Conservation (phyloP, 2,329 filamentous ascomycete genomes). For the Volutella citrinella region DNA sequence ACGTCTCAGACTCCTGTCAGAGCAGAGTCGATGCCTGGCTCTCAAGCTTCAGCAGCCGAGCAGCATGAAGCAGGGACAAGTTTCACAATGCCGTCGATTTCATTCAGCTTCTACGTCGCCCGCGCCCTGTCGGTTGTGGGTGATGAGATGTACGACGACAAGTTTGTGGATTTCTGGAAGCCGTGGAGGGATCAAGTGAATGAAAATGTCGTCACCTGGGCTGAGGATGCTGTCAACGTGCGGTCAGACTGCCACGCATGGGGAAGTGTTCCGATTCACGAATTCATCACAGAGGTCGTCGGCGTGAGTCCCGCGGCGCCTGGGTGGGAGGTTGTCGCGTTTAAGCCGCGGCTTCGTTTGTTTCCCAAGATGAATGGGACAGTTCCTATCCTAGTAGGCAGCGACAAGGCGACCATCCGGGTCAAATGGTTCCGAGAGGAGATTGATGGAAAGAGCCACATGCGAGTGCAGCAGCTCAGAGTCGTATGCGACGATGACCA, state of each 20-base stretch:
- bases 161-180: background rate
- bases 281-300: background rate
- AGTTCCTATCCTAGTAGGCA: no score
- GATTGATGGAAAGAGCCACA: no score
- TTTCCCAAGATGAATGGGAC: no score
- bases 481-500: no score
- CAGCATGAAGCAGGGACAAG: no score
- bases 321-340: background rate
- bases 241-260: background rate
- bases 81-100: background rate
- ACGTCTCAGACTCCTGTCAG: no score
- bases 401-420: no score
- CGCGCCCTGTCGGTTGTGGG: background rate
- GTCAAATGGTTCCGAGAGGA: no score
- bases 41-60: background rate
- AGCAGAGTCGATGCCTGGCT: no score
- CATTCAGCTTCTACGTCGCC: background rate
- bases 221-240: background rate
- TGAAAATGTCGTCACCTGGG: background rate
- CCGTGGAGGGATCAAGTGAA: background rate
- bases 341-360: background rate
- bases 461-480: no score
- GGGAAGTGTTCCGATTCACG: background rate
- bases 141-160: background rate
- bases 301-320: background rate